A percentile compares a stretch with the other conserved stretches of the same genome.
Evolutionary conservation across 73 alveolate species (phyloP).

Genomic region (Paramecium octaurelia): DNA sequence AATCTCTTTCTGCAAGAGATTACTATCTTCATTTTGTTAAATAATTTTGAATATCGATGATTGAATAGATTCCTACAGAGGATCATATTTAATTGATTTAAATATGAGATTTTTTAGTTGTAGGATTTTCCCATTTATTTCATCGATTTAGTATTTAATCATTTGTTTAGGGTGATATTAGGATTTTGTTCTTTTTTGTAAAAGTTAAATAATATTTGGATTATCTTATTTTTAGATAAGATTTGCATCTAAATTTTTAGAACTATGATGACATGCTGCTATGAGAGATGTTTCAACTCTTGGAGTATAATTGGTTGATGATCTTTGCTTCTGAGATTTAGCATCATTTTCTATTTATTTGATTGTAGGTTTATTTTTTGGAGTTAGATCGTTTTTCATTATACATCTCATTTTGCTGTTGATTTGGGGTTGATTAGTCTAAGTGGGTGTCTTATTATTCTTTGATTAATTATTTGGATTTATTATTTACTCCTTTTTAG

Average conservation of each 20-base stretch:
- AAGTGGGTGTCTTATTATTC: background rate
- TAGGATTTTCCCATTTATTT: background rate
- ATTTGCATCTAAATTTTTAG: background rate
- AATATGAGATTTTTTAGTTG: background rate
- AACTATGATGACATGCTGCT: background rate
- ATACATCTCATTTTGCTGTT: background rate
- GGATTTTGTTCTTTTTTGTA: background rate
- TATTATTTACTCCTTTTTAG: background rate
- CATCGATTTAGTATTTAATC: background rate
- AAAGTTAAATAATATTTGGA: background rate
- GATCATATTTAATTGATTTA: background rate
- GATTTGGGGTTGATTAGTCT: background rate
- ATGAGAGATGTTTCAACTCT: background rate
- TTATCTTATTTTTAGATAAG: background rate
- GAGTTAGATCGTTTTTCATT: background rate
- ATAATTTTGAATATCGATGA: background rate
- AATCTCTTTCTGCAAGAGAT: background rate
- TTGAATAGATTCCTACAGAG: background rate
- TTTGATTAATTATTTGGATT: background rate
- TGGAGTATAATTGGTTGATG: background rate
- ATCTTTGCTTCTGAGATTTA: background rate
- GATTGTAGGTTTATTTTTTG: background rate
- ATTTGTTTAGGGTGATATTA: background rate
- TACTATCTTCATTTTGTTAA: background rate
- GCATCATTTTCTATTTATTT: background rate